Percentiles rank a stretch among this genome's conserved stretches.
These are phyloP conservation scores for Rubia yunnanensis DNA, from an alignment of 257 asterid genomes.

Conservation along the genomic window DNA sequence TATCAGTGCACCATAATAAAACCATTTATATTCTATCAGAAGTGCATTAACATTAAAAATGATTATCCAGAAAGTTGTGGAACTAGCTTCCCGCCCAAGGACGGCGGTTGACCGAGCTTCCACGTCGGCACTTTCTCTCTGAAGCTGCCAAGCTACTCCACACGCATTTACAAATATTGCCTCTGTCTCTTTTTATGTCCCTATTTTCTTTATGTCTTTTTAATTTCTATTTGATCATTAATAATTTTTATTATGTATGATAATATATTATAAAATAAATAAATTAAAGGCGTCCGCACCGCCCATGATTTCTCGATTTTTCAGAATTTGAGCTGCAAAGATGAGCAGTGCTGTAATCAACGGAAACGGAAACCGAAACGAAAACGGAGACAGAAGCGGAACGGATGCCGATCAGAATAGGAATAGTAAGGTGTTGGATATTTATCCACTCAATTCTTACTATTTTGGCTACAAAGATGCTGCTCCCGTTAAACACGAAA, in stretches of 20 bases:
- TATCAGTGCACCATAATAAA: too few species aligned
- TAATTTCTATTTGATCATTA: too few species aligned
- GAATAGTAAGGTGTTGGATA: slow-evolving; percentile 27
- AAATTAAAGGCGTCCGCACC: too few species aligned
- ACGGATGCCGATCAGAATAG: slow-evolving; percentile 2
- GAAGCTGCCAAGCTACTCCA: not conserved
- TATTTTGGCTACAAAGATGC: slow-evolving; percentile 70
- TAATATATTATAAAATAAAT: too few species aligned
- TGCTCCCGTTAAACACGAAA: slow-evolving; percentile 38
- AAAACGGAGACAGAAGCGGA: not conserved
- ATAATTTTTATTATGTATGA: too few species aligned
- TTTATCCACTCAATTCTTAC: slow-evolving; percentile 72
- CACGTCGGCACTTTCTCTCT: not conserved
- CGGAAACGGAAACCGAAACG: slow-evolving; percentile 2
- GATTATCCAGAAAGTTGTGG: not conserved
- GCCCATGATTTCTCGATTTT: not conserved
- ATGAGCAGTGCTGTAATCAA: slow-evolving; percentile 26
- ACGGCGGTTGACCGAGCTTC: not conserved
- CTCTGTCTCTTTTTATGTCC: too few species aligned
- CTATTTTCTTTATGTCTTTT: too few species aligned
- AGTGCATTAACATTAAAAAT: too few species aligned
- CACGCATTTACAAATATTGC: too few species aligned
- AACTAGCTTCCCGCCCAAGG: not conserved
- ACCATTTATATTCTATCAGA: too few species aligned
- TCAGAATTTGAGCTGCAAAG: not conserved